phyloP scores from a whole-genome alignment of 495 filamentous ascomycete species.

The Aspergillus baeticus region DNA sequence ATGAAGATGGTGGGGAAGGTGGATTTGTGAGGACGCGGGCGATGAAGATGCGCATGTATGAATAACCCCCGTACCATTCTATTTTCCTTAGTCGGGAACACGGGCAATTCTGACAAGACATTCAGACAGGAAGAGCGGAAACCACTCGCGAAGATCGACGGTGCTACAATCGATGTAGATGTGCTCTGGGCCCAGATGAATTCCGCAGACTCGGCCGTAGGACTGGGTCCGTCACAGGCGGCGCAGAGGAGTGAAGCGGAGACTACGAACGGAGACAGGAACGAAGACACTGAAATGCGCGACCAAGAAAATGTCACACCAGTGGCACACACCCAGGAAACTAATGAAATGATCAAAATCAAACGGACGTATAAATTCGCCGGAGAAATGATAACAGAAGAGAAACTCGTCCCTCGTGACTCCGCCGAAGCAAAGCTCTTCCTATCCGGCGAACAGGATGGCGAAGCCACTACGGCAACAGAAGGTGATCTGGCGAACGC shows the following conservation, averaged over 20 bases:
- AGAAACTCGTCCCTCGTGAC: constrained; percentile 73
- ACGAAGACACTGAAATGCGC: constrained; percentile 19
- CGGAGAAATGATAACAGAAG: constrained; percentile 78
- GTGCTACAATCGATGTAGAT: constrained; percentile 86
- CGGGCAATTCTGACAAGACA: constrained; percentile 5
- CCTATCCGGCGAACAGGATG: constrained; percentile 53
- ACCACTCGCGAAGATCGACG: constrained; percentile 59
- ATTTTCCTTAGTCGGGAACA: background rate
- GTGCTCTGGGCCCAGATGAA: constrained; percentile 83
- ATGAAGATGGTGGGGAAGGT: constrained; percentile 67
- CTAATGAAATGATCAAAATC: constrained; percentile 68
- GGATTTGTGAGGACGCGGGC: constrained; percentile 81
- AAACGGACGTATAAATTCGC: constrained; percentile 90
- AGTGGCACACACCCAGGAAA: constrained; percentile 12
- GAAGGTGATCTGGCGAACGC: constrained; percentile 24
- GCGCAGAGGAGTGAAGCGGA: constrained; percentile 18
- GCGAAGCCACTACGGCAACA: constrained; percentile 28
- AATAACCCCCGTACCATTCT: constrained; percentile 9
- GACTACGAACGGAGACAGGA: constrained; percentile 10
- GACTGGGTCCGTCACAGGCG: constrained; percentile 14
- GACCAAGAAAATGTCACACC: constrained; percentile 16
- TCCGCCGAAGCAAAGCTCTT: constrained; percentile 82
- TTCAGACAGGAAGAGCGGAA: constrained; percentile 63
- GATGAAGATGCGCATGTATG: constrained; percentile 60
- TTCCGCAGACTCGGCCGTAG: constrained; percentile 29